Evolutionary conservation across 176 grass and related monocot species (phyloP).

Genomic region (Aegilops tauschii): DNA sequence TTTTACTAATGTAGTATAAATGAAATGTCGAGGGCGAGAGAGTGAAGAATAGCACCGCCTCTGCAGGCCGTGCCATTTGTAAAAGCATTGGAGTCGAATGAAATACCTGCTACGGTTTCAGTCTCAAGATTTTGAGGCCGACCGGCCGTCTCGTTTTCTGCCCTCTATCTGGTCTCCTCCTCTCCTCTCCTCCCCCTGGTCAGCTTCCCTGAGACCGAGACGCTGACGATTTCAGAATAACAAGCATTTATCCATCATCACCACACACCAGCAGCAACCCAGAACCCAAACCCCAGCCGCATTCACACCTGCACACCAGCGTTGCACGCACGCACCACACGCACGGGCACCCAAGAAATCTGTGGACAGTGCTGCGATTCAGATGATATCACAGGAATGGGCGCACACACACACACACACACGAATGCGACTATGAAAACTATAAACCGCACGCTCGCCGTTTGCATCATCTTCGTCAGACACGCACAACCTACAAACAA

Average conservation of each 20-base stretch:
- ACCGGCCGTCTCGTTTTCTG: slow-evolving; percentile 26
- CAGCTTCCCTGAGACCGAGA: slow-evolving; percentile 2
- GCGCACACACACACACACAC: too few relatives aligned
- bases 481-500: background rate
- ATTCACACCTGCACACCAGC: slow-evolving; percentile 4
- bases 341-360: slow-evolving; percentile 2
- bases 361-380: background rate
- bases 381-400: slow-evolving; percentile 3
- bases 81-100: too few relatives aligned
- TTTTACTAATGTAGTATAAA: too few relatives aligned
- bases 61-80: too few relatives aligned
- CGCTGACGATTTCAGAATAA: background rate
- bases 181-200: background rate
- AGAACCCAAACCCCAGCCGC: background rate
- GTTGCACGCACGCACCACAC: background rate
- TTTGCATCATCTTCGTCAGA: background rate
- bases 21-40: too few relatives aligned
- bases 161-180: too few relatives aligned
- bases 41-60: too few relatives aligned
- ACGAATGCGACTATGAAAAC: too few relatives aligned
- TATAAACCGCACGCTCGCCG: background rate
- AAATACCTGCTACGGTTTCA: too few relatives aligned
- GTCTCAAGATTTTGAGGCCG: background rate
- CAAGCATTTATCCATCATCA: background rate
- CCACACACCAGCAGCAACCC: background rate